Base-by-base conservation (phyloP, 139 green algal genomes). In the Closterium sp. region DNA sequence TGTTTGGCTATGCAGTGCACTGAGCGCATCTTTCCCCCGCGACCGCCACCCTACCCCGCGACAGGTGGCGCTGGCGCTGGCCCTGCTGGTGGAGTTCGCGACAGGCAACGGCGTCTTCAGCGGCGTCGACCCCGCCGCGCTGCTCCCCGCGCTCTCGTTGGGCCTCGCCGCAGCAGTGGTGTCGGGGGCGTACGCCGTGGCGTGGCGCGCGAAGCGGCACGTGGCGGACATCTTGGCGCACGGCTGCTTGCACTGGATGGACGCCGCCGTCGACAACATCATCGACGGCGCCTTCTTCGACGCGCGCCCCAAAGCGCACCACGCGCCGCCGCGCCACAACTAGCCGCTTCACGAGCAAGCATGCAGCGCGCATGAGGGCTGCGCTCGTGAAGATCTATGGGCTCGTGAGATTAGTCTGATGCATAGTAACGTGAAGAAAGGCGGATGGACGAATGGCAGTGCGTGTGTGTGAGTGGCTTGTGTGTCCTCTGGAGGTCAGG, bases 221-320 rank as follows among this genome's bases (percentile, higher is more conserved):
- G 84, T 87, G 31, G 23, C 31, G 31, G 84, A 33, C 31, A 33
- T 87, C 84, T 23, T 87, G 84, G 84, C 84, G 32, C 31, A 12
- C 32, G 84, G 84, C 12, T 87, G 84, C 84, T 35, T 35, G 84
- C 31, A 87, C 84, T 34, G 31, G 31, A 21, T 87, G 84, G 84
- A 87, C 84, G 9, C 84, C 32, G 84, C 84, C 84, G 84, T 87
- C 9, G 84, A 87, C 84, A 19, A 34, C 84, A 12, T 87, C 84
- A 87, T 87, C 84, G 84, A 87, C 31, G 84, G 84, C 31, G 31
- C 23, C 21, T 84, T 87, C 84, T 87, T 87, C 84, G 84, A 87
- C 55, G 55, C 55, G 55, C 55, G 55, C 55, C 55, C 55, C 55
- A 76, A 16, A 16, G 55, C 55, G 55, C 55, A 76, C 55, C 55